These are phyloP conservation scores for Raphanus hybrid DNA, from an alignment of 441 rosid species.

Conservation along the genomic window DNA sequence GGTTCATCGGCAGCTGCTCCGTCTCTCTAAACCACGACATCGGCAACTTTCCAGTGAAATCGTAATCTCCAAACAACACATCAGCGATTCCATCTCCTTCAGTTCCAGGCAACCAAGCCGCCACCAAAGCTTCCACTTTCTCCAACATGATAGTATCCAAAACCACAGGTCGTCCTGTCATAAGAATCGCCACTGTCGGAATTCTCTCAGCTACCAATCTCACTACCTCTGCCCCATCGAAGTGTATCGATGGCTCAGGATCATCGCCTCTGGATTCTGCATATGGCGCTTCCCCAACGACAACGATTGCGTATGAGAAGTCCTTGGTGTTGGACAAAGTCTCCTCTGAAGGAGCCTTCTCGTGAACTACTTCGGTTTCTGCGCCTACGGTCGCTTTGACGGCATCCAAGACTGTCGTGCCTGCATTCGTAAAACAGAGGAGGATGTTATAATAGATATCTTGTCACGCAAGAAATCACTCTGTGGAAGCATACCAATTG, in stretches of 20 bases:
- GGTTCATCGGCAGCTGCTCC: constrained; percentile 61
- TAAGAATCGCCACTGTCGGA: constrained; percentile 64
- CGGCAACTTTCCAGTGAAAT: constrained; percentile 65
- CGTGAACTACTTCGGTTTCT: constrained; percentile 61
- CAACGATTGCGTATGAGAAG: constrained; percentile 69
- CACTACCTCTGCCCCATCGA: constrained; percentile 59
- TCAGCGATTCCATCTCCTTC: constrained; percentile 70
- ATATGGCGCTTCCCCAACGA: constrained; percentile 78
- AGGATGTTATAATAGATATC: neutral
- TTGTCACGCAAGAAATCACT: constrained; percentile 6
- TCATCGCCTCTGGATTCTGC: constrained; percentile 71
- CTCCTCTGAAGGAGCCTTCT: constrained; percentile 54
- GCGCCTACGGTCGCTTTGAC: constrained; percentile 58
- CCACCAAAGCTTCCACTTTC: constrained; percentile 67
- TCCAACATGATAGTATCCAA: constrained; percentile 52
- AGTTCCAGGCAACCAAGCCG: constrained; percentile 92
- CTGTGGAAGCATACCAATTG: constrained; percentile 48
- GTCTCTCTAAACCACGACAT: constrained; percentile 65
- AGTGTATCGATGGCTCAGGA: constrained; percentile 61
- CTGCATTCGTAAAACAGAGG: constrained; percentile 36
- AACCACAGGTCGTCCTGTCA: constrained; percentile 77
- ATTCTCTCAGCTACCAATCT: constrained; percentile 55
- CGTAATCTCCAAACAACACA: constrained; percentile 69
- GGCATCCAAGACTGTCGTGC: constrained; percentile 81
- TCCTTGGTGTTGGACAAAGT: constrained; percentile 48